These are phyloP conservation scores for Microdochium trichocladiopsis DNA, from an alignment of 2,329 filamentous ascomycete species.

Conservation along the genomic window DNA sequence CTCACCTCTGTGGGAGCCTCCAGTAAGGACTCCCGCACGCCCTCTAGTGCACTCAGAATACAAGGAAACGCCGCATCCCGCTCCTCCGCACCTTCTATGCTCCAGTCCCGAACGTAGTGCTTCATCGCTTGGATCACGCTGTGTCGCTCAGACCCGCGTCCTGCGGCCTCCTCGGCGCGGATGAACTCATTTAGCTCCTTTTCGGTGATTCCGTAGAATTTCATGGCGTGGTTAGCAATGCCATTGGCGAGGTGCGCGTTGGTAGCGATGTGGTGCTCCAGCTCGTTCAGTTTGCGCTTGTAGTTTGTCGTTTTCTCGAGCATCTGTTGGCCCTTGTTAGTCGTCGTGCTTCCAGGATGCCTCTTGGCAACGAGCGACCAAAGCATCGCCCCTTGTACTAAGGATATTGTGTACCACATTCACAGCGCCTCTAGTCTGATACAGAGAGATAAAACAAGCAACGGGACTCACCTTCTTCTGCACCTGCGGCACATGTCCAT, in stretches of 20 bases:
- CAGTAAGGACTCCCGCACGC: conserved; percentile 10
- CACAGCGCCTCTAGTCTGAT: too few species aligned
- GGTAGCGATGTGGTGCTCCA: conserved; percentile 31
- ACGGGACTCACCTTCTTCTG: conserved; percentile 4
- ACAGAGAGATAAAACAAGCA: neutral
- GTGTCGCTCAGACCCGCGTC: conserved; percentile 33
- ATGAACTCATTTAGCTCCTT: conserved; percentile 37
- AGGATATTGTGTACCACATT: neutral
- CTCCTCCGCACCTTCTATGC: conserved; percentile 37
- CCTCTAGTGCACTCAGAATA: conserved; percentile 23
- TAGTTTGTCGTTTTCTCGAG: conserved; percentile 52
- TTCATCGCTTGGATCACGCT: conserved; percentile 47
- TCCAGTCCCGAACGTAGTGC: conserved; percentile 52
- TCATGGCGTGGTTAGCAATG: conserved; percentile 35
- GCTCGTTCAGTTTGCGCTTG: conserved; percentile 40
- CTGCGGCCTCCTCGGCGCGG: conserved; percentile 26
- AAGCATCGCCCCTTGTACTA: too few species aligned
- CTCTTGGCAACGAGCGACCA: too few species aligned
- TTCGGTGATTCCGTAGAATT: conserved; percentile 35
- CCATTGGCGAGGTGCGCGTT: conserved; percentile 38
- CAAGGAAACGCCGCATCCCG: conserved; percentile 33
- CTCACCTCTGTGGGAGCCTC: too few species aligned
- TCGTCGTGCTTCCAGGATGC: neutral
- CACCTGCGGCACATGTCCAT: neutral
- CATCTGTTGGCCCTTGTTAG: conserved; percentile 19